These are phyloP conservation scores for Mycena vulgaris DNA, from an alignment of 768 basidiomycete genomes.

Conservation along the genomic window DNA sequence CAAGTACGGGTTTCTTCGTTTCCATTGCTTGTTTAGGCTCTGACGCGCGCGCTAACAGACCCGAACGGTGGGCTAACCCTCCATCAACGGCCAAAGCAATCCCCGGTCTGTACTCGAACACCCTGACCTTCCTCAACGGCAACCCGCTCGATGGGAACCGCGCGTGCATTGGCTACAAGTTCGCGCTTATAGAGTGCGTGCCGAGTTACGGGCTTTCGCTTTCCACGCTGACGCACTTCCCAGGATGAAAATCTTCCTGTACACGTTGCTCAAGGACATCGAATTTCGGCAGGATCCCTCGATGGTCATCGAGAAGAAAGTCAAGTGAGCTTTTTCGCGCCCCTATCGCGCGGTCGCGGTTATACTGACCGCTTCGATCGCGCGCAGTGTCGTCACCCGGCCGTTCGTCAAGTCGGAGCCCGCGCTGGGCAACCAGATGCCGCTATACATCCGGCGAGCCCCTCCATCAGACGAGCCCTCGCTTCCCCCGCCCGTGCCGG, in stretches of 20 bases:
- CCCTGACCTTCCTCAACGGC: conserved; percentile 71
- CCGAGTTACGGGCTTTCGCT: conserved; percentile 22
- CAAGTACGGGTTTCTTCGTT: conserved; percentile 54
- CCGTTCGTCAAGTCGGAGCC: conserved; percentile 71
- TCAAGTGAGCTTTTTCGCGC: conserved; percentile 66
- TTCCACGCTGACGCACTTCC: conserved; percentile 25
- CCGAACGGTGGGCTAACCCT: conserved; percentile 67
- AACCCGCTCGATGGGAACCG: conserved; percentile 65
- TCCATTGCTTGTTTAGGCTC: conserved; percentile 41
- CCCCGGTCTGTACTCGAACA: conserved; percentile 69
- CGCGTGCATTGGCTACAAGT: conserved; percentile 75
- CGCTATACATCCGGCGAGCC: conserved; percentile 61
- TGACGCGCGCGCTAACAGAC: conserved; percentile 50
- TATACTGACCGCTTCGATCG: conserved; percentile 23
- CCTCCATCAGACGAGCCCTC: conserved; percentile 23
- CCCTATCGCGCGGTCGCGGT: conserved; percentile 15
- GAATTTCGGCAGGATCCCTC: conserved; percentile 67
- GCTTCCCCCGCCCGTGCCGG: conserved; percentile 9
- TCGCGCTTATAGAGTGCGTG: conserved; percentile 74
- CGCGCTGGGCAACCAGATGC: conserved; percentile 73
- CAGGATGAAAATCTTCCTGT: conserved; percentile 77
- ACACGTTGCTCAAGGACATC: conserved; percentile 69
- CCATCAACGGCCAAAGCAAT: conserved; percentile 55
- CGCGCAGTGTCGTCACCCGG: conserved; percentile 65
- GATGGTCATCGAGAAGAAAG: conserved; percentile 73